phyloP scores from a whole-genome alignment of 2,329 filamentous ascomycete genomes.

The Aureobasidium sp. region DNA sequence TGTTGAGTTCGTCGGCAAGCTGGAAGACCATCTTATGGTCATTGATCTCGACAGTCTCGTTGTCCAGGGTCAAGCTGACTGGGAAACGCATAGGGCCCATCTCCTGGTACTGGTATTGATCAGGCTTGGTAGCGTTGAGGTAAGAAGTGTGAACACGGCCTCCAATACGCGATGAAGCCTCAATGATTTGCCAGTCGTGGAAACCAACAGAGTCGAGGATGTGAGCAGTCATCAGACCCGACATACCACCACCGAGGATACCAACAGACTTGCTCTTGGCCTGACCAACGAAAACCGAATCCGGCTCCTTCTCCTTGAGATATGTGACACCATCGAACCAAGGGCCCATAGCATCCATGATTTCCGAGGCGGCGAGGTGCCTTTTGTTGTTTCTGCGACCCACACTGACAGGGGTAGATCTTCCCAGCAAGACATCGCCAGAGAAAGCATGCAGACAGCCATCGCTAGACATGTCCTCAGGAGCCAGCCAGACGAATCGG shows the following conservation, averaged over 20 bases:
- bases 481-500: constrained; percentile 41
- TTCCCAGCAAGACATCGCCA: constrained; percentile 31
- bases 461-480: constrained; percentile 28
- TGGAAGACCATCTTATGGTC: constrained; percentile 57
- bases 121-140: constrained; percentile 47
- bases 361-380: constrained; percentile 33
- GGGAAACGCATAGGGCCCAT: constrained; percentile 60
- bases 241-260: constrained; percentile 58
- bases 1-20: constrained; percentile 51
- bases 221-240: constrained; percentile 51
- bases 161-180: constrained; percentile 52
- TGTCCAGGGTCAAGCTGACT: constrained; percentile 42
- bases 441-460: constrained; percentile 40
- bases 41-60: constrained; percentile 49
- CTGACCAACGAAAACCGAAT: constrained; percentile 42
- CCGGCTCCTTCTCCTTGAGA: constrained; percentile 46
- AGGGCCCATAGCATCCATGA: constrained; percentile 48
- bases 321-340: constrained; percentile 59
- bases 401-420: constrained; percentile 33
- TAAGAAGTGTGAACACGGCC: constrained; percentile 57
- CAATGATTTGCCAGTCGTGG: constrained; percentile 52
- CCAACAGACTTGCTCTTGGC: constrained; percentile 52
- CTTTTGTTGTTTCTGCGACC: constrained; percentile 27
- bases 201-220: constrained; percentile 47
- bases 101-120: constrained; percentile 59